Base-by-base conservation (phyloP, 1,284 basidiomycete genomes). In the Pascua sp. region DNA sequence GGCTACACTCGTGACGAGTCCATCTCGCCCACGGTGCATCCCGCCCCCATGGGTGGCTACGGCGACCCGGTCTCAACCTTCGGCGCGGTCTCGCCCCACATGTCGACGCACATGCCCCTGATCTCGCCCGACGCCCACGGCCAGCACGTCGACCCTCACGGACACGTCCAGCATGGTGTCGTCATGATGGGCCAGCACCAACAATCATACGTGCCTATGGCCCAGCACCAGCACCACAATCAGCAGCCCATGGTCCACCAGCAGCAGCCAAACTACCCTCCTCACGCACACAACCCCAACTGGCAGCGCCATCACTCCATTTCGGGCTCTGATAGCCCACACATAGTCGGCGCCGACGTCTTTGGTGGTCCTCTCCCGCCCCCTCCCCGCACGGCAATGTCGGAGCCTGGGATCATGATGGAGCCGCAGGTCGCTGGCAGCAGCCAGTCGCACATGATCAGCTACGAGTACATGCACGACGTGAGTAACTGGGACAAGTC, bases 311-410 rank as follows among this genome's bases (percentile, higher is more conserved):
- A 67, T 46, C 49, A 61, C 10, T 70, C 70, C 0, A 43, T 67
- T 13, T 64, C 60, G 3, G 62, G 67, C 4, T 63, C 69, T 5
- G 65, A 61, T 9, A 66, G 64, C 56, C 69, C 70, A 4, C 70
- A 69, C 44, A 61, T 68, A 56, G 58, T 69, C n/a, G 65, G 61
- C 1, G 68, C 67, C 4, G 71, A 71, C 48, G 63, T 72, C 1
- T 72, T 72, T 32, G 47, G 59, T 7, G 57, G 57, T 5, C 18
- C 46, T 2, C 40, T 49, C 39, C 3, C 24, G 7, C 24, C 24
- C 24, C 24, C 24, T 32, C 24, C 24, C 24, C 24, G n/a, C 4
- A 39, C 32, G 17, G 1, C 49, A 40, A 37, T 46, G 45, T 24
- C 43, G 16, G 47, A 50, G 36, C 13, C 40, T 13, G 18, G 46